A percentile compares a stretch with the other conserved stretches of the same genome.
These are phyloP conservation scores for Cymbopogon citratus DNA, from an alignment of 176 grass and related monocot genomes.

Conservation along the genomic window DNA sequence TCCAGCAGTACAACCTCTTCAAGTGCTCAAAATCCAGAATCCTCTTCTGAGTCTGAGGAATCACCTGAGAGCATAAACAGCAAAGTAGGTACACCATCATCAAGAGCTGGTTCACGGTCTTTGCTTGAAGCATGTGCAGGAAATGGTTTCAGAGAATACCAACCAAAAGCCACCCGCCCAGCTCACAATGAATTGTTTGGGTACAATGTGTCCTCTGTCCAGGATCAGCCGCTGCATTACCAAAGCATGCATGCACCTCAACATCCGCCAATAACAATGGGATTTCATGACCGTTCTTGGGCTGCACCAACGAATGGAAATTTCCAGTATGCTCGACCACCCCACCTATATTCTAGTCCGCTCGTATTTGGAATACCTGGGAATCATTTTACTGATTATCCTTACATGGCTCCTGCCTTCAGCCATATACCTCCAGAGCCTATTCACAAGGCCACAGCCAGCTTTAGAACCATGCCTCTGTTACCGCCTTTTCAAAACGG, in stretches of 20 bases:
- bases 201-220: slow-evolving; percentile 22
- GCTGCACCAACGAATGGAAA: slow-evolving; percentile 56
- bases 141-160: slow-evolving; percentile 47
- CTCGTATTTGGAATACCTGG: slow-evolving; percentile 28
- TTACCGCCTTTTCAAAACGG: background rate
- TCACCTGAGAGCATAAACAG: slow-evolving; percentile 30
- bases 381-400: slow-evolving; percentile 49
- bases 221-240: slow-evolving; percentile 32
- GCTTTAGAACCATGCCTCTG: slow-evolving; percentile 32
- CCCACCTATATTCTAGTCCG: slow-evolving; percentile 43
- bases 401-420: slow-evolving; percentile 43
- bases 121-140: slow-evolving; percentile 42
- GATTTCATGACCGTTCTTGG: slow-evolving; percentile 57
- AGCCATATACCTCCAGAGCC: slow-evolving; percentile 40
- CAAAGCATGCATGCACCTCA: slow-evolving; percentile 43
- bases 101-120: slow-evolving; percentile 39
- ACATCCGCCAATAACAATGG: slow-evolving; percentile 46
- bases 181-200: slow-evolving; percentile 32
- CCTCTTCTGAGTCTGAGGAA: slow-evolving; percentile 86
- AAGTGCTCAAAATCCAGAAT: slow-evolving; percentile 57
- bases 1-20: slow-evolving; percentile 62
- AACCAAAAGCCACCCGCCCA: slow-evolving; percentile 31
- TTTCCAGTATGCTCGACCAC: slow-evolving; percentile 45
- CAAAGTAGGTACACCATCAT: slow-evolving; percentile 19
- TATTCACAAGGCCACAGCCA: slow-evolving; percentile 33